Base-by-base conservation (phyloP, 176 grass and related monocot genomes). In the Carex scoparia region DNA sequence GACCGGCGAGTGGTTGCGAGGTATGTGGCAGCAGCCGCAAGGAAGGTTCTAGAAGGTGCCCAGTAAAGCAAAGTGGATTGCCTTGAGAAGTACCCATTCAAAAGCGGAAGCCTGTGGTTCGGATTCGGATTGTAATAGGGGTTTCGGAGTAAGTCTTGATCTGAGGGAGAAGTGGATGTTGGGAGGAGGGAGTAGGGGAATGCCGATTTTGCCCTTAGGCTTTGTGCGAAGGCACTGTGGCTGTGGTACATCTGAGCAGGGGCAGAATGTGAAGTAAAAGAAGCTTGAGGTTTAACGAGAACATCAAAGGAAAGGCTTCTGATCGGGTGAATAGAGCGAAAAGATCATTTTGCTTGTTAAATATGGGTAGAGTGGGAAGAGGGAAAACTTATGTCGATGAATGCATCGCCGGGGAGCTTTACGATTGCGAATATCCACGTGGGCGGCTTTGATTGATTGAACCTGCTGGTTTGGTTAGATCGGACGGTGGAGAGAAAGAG, bases 21-120 rank as follows among this genome's bases (percentile, higher is more conserved):
- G 48, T 83, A 83, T 3, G 81, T 66, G 5, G 81, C 62, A 15
- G 81, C 81, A 16, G 81, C 81, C 2, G 81, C 61, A 66, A 83
- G 44, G 81, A 83, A 83, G 81, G 81, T 83, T 79, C 84, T 79
- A 65, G 69, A 55, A 65, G 84, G 70, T 3, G 60, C 23, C 37
- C 28, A 86, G 48, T 49, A 79, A 35, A 87, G 77, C 65, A 85
- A 76, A 14, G 84, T 2, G 12, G 88, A 90, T 68, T 92, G 82
- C 65, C 82, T 88, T 42, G 91, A 84, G 32, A 94, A 91, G 80
- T 84, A 82, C 3, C 85, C 93, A 23, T 87, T 88, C 62, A 89
- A 83, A 2, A 90, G 71, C 44, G 44, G 85, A 32, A 53, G 19
- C 14, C 83, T 2, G 2, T 81, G 79, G n/a, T 71, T 69, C 12